phyloP scores from a whole-genome alignment of 208 protist species.

The Leishmania turanica region DNA sequence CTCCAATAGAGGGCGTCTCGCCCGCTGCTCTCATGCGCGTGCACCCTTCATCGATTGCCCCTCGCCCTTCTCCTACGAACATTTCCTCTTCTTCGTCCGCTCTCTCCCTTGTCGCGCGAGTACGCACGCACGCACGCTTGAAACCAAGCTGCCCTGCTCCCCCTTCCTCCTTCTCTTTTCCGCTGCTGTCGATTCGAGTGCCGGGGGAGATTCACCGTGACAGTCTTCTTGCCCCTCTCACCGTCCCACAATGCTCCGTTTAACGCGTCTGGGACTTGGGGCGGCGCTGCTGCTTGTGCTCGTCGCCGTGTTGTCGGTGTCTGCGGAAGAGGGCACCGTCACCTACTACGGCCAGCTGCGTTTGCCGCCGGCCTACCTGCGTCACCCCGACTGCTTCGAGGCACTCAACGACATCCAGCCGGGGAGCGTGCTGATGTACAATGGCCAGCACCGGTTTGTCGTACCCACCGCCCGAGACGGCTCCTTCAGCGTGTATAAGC shows the following conservation, averaged over 20 bases:
- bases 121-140: neutral
- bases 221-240: neutral
- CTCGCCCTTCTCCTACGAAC: neutral
- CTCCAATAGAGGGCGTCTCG: neutral
- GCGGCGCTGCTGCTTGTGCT: conserved; percentile 14
- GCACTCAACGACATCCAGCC: conserved; percentile 67
- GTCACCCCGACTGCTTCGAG: conserved; percentile 41
- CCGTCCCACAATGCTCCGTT: conserved; percentile 2
- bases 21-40: neutral
- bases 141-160: neutral
- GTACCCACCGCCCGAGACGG: conserved; percentile 69
- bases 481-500: conserved; percentile 66
- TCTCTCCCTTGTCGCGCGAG: too few relatives aligned
- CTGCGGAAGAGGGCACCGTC: conserved; percentile 13
- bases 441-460: conserved; percentile 42
- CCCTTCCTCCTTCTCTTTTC: conserved; percentile 2
- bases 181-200: neutral
- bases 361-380: conserved; percentile 50
- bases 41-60: neutral
- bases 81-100: neutral
- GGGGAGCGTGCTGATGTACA: conserved; percentile 68
- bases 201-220: neutral
- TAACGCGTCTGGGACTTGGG: neutral
- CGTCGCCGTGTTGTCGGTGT: neutral
- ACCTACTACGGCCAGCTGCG: conserved; percentile 61